Conservation (phyloP, 108 stramenopile species). For the Mediolabrus comicus region DNA sequence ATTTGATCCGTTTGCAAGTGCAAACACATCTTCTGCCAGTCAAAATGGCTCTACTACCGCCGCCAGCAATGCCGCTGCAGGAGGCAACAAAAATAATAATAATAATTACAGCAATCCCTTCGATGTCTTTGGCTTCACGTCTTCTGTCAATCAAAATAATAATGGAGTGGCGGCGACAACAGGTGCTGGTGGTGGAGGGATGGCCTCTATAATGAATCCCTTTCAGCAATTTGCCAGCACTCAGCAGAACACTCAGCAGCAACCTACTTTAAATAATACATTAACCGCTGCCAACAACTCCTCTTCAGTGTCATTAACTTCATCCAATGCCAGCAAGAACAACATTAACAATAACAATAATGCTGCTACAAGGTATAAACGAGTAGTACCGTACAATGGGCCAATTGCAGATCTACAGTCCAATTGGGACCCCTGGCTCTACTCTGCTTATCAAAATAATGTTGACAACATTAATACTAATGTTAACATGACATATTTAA, state of each 20-base stretch:
- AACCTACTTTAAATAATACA: too few relatives aligned
- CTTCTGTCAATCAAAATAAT: background rate
- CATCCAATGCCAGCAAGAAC: too few relatives aligned
- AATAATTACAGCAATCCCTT: too few relatives aligned
- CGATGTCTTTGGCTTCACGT: background rate
- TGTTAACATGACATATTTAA: conserved; percentile 37
- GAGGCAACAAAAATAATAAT: too few relatives aligned
- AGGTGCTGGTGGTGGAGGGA: too few relatives aligned
- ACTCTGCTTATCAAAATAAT: conserved; percentile 19
- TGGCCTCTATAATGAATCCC: background rate
- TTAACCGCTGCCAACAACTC: too few relatives aligned
- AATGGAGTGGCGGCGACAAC: too few relatives aligned
- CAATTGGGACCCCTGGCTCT: conserved; percentile 33
- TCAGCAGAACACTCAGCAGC: background rate
- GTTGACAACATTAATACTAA: conserved; percentile 39
- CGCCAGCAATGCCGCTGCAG: background rate
- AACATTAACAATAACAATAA: too few relatives aligned
- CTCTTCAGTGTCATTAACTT: background rate
- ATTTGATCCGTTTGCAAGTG: conserved; percentile 3
- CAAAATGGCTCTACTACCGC: background rate
- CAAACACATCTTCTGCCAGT: background rate
- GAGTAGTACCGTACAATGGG: conserved; percentile 14
- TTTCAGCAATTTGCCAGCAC: background rate
- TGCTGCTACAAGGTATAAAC: background rate
- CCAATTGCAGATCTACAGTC: conserved; percentile 56